Conservation (phyloP, 306 rosid genomes). For the Crotalaria pallida region DNA sequence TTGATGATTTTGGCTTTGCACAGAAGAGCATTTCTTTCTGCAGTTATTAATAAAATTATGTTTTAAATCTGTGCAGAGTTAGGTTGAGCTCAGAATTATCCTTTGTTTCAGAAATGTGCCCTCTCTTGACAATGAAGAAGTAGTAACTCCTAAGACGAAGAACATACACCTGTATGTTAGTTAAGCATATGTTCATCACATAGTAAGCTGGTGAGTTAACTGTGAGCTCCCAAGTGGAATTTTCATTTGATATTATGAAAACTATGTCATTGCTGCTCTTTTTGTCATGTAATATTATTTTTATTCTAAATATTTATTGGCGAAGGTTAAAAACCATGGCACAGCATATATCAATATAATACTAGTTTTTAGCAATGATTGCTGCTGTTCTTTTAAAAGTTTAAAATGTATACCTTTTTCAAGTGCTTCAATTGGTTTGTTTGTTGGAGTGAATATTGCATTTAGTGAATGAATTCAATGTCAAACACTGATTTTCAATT, state of each 20-base stretch:
- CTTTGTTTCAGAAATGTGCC: slow-evolving; percentile 93
- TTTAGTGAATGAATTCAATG: no score
- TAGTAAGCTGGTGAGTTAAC: slow-evolving; percentile 84
- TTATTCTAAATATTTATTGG: no score
- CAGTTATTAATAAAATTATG: background rate
- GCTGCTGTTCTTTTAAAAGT: no score
- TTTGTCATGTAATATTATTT: no score
- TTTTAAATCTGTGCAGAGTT: slow-evolving; percentile 60
- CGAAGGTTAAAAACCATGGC: no score
- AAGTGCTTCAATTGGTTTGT: no score
- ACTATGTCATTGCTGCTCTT: background rate
- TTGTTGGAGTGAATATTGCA: no score
- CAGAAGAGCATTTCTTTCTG: background rate
- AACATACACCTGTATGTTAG: slow-evolving; percentile 91
- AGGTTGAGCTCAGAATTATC: slow-evolving; percentile 89
- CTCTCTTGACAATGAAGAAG: slow-evolving; percentile 92
- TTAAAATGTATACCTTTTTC: no score
- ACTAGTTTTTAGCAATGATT: no score
- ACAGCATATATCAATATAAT: no score
- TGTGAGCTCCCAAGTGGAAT: background rate
- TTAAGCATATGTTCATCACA: slow-evolving; percentile 95
- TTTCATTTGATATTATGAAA: background rate
- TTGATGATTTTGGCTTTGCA: background rate
- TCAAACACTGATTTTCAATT: no score
- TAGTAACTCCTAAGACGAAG: slow-evolving; percentile 84